Conservation (phyloP, 2,329 filamentous ascomycete genomes). For the Tolypocladium ovalisporum region DNA sequence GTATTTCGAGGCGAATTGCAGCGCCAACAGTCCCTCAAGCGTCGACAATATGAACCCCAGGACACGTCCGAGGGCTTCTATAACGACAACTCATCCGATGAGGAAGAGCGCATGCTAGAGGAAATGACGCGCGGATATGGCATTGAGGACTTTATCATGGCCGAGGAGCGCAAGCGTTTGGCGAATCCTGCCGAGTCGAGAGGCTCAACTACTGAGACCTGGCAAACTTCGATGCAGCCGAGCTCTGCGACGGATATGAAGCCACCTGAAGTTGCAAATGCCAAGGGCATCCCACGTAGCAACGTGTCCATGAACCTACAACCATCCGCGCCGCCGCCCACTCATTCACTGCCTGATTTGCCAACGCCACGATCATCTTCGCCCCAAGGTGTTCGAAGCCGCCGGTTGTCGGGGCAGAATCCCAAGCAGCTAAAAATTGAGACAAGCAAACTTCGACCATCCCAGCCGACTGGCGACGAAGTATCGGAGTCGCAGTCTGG, state of each 20-base stretch:
- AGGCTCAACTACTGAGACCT: conserved; percentile 64
- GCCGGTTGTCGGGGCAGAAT: conserved; percentile 72
- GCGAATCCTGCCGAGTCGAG: conserved; percentile 47
- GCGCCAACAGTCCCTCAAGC: conserved; percentile 18
- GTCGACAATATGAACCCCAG: conserved; percentile 8
- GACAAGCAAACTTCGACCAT: conserved; percentile 36
- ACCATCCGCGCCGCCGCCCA: conserved; percentile 35
- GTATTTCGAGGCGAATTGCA: conserved; percentile 24
- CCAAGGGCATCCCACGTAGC: conserved; percentile 28
- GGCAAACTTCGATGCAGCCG: conserved; percentile 60
- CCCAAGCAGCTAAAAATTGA: conserved; percentile 82
- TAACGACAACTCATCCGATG: conserved; percentile 52
- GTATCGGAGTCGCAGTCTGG: not conserved
- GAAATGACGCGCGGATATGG: conserved; percentile 79
- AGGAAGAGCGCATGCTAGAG: conserved; percentile 71
- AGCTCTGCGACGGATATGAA: conserved; percentile 37
- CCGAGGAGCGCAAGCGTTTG: conserved; percentile 37
- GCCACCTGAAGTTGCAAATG: conserved; percentile 54
- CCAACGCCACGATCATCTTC: conserved; percentile 22
- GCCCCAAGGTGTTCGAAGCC: conserved; percentile 53
- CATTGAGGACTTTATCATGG: conserved; percentile 71
- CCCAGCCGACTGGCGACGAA: conserved; percentile 6
- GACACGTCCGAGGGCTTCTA: conserved; percentile 44
- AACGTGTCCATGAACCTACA: conserved; percentile 8
- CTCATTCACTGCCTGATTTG: conserved; percentile 32